A percentile compares a stretch with the other conserved stretches of the same genome.
Conservation (phyloP, 2,329 filamentous ascomycete genomes). For the Pleoardoris graminearum region DNA sequence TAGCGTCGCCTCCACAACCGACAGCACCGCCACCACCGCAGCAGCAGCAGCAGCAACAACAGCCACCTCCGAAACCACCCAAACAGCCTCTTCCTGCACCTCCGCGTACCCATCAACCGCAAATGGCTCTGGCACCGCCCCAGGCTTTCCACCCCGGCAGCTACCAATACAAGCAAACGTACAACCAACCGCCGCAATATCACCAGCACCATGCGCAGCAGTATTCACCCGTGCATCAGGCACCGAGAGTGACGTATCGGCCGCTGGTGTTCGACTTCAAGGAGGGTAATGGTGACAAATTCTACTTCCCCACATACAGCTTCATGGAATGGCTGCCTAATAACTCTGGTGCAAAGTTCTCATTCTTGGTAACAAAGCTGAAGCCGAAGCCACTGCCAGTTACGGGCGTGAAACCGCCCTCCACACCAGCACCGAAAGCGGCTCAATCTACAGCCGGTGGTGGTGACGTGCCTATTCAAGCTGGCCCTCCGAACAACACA, state of each 20-base stretch:
- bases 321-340: conserved; percentile 70
- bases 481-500: background rate
- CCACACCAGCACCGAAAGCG: conserved; percentile 33
- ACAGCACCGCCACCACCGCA: conserved; percentile 1
- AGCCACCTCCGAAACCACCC: conserved; percentile 20
- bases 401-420: conserved; percentile 28
- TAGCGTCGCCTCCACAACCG: conserved; percentile 18
- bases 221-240: conserved; percentile 44
- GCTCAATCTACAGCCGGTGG: conserved; percentile 10
- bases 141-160: conserved; percentile 13
- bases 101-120: conserved; percentile 19
- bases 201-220: conserved; percentile 21
- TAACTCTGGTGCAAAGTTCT: conserved; percentile 68
- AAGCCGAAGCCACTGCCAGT: conserved; percentile 52
- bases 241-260: conserved; percentile 49
- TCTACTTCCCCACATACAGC: conserved; percentile 77
- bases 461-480: conserved; percentile 11
- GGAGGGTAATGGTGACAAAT: conserved; percentile 66
- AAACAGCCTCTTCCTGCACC: conserved; percentile 8
- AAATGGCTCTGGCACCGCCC: conserved; percentile 20
- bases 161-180: conserved; percentile 10
- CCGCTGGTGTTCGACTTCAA: conserved; percentile 46
- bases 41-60: conserved; percentile 4
- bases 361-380: conserved; percentile 76
- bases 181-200: conserved; percentile 23